Conservation (phyloP, 768 basidiomycete species). For the Mycena rebaudengoi region DNA sequence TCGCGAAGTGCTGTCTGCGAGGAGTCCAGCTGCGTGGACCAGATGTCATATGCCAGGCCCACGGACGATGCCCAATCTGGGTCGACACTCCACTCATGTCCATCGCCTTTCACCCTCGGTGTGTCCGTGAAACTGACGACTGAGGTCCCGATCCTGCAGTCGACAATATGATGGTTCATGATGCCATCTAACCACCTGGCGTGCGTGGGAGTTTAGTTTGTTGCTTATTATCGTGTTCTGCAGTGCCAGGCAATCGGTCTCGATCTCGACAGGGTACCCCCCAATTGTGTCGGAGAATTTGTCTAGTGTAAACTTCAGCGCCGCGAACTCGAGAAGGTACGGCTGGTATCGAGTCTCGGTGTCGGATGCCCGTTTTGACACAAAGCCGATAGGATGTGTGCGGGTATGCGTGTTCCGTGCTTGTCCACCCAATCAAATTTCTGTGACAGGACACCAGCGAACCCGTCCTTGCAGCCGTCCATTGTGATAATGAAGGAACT, state of each 20-base stretch:
- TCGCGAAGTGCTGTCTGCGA: slow-evolving; percentile 11
- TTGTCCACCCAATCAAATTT: slow-evolving; percentile 7
- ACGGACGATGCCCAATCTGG: slow-evolving; percentile 13
- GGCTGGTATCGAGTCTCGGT: slow-evolving; percentile 37
- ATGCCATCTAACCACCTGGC: slow-evolving; percentile 32
- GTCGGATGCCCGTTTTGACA: slow-evolving; percentile 35
- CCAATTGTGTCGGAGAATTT: slow-evolving; percentile 29
- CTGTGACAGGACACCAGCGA: slow-evolving; percentile 35
- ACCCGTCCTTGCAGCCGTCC: slow-evolving; percentile 38
- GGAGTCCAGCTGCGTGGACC: not conserved
- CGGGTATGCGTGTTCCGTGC: slow-evolving; percentile 18
- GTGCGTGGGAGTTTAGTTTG: slow-evolving; percentile 31
- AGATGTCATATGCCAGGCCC: slow-evolving; percentile 6
- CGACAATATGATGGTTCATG: slow-evolving; percentile 22
- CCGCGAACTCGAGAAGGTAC: too few relatives aligned
- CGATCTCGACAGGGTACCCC: slow-evolving; percentile 35
- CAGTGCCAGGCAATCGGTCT: slow-evolving; percentile 28
- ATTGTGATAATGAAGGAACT: slow-evolving; percentile 37
- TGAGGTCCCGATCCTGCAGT: slow-evolving; percentile 32
- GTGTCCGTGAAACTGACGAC: slow-evolving; percentile 14
- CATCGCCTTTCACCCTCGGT: slow-evolving; percentile 17
- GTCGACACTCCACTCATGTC: slow-evolving; percentile 24
- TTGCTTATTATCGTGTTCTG: slow-evolving; percentile 30
- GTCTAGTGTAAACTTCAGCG: slow-evolving; percentile 21
- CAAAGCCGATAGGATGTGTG: slow-evolving; percentile 32